Percentiles rank a stretch among this genome's conserved stretches.
Evolutionary conservation across 2,329 filamentous ascomycete genomes (phyloP).

Genomic region (Ceratocystis harringtonii): DNA sequence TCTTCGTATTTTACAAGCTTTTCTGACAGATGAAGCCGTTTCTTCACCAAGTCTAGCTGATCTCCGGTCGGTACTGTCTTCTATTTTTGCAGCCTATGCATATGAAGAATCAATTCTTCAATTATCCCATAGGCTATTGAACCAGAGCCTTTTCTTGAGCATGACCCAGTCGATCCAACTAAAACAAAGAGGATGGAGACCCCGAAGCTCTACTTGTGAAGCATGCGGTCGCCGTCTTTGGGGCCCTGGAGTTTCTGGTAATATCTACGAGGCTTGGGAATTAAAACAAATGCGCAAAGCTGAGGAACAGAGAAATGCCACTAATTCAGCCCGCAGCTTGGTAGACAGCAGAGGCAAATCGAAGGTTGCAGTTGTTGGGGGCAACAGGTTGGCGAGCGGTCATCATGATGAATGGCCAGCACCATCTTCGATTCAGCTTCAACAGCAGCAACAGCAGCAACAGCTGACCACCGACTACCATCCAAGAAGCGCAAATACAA

Average conservation of each 20-base stretch:
- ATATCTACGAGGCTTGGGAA: constrained; percentile 74
- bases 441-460: no score
- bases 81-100: constrained; percentile 88
- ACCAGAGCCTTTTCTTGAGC: constrained; percentile 74
- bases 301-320: constrained; percentile 30
- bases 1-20: constrained; percentile 73
- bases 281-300: constrained; percentile 38
- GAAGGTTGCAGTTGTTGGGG: constrained; percentile 33
- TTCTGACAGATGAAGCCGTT: constrained; percentile 66
- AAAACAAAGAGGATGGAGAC: constrained; percentile 76
- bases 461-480: no score
- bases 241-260: constrained; percentile 69
- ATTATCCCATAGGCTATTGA: constrained; percentile 73
- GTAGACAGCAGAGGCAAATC: constrained; percentile 36
- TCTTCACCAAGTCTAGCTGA: constrained; percentile 78
- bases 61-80: constrained; percentile 66
- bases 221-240: constrained; percentile 69
- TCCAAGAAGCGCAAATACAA: not conserved
- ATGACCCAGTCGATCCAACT: constrained; percentile 60
- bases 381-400: constrained; percentile 23
- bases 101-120: constrained; percentile 84
- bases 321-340: constrained; percentile 24
- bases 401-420: constrained; percentile 24
- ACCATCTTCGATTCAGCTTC: not conserved
- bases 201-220: constrained; percentile 74